These are phyloP conservation scores for Fusarium nelsonii DNA, from an alignment of 2,329 filamentous ascomycete genomes.

Conservation along the genomic window DNA sequence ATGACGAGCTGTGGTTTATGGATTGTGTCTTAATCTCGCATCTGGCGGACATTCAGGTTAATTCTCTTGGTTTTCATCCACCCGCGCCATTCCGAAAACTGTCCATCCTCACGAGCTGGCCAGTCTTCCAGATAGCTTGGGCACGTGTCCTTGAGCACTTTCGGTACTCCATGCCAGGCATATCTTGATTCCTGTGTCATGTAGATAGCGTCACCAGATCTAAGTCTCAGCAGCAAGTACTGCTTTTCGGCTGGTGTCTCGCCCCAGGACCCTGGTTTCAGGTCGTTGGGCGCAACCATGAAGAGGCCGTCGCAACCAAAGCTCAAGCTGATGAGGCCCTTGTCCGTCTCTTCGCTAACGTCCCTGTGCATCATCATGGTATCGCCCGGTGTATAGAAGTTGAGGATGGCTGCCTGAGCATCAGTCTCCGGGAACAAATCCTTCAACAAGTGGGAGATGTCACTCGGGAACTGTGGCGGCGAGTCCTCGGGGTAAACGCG, in stretches of 20 bases:
- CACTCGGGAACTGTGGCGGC: constrained; percentile 79
- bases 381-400: constrained; percentile 91
- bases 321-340: constrained; percentile 85
- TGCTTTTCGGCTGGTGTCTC: constrained; percentile 55
- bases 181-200: constrained; percentile 87
- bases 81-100: constrained; percentile 77
- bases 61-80: constrained; percentile 92
- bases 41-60: constrained; percentile 93
- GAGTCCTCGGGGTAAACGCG: constrained; percentile 79
- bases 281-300: constrained; percentile 75
- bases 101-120: constrained; percentile 68
- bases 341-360: constrained; percentile 86
- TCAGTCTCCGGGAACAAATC: constrained; percentile 80
- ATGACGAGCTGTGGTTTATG: not conserved
- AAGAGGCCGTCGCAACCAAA: constrained; percentile 93
- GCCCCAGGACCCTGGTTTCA: constrained; percentile 36
- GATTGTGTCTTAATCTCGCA: constrained; percentile 67
- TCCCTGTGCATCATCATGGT: constrained; percentile 94
- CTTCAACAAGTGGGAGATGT: constrained; percentile 76
- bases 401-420: constrained; percentile 92
- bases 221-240: constrained; percentile 73
- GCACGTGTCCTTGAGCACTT: constrained; percentile 83
- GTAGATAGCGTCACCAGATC: constrained; percentile 89
- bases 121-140: constrained; percentile 79
- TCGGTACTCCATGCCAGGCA: constrained; percentile 96